Evolutionary conservation across 345 rosid genomes (phyloP).

Genomic region (Sisymbrium irio): DNA sequence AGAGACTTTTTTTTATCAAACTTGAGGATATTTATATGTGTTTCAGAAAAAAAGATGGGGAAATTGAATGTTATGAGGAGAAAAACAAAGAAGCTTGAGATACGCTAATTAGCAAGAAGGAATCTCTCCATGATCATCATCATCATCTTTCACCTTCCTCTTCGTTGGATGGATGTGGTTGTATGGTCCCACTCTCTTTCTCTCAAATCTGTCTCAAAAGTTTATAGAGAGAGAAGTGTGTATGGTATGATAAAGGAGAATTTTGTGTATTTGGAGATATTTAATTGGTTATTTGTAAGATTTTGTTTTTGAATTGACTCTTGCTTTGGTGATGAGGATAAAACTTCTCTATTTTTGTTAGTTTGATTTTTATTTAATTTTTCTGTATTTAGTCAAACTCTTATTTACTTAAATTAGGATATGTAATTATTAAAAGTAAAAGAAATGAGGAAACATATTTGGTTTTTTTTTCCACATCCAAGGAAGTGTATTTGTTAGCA

Average conservation of each 20-base stretch:
- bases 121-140: constrained; percentile 24
- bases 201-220: constrained; percentile 5
- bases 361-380: neutral
- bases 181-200: constrained; percentile 23
- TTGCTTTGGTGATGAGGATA: neutral
- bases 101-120: neutral
- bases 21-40: no score
- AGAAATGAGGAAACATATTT: neutral
- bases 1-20: neutral
- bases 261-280: neutral
- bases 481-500: neutral
- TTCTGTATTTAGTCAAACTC: neutral
- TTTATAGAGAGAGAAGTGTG: constrained; percentile 4
- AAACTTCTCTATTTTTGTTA: neutral
- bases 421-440: neutral
- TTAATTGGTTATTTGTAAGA: neutral
- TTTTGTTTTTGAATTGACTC: neutral
- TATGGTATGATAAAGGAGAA: neutral
- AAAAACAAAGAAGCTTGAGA: neutral
- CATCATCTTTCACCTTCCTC: neutral
- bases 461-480: neutral
- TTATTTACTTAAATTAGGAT: neutral
- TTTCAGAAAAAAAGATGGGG: neutral
- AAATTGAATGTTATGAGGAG: neutral
- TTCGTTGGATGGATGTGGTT: constrained; percentile 14